Evolutionary conservation across 2,329 filamentous ascomycete species (phyloP).

Genomic region (Arthrobotrys conoides): DNA sequence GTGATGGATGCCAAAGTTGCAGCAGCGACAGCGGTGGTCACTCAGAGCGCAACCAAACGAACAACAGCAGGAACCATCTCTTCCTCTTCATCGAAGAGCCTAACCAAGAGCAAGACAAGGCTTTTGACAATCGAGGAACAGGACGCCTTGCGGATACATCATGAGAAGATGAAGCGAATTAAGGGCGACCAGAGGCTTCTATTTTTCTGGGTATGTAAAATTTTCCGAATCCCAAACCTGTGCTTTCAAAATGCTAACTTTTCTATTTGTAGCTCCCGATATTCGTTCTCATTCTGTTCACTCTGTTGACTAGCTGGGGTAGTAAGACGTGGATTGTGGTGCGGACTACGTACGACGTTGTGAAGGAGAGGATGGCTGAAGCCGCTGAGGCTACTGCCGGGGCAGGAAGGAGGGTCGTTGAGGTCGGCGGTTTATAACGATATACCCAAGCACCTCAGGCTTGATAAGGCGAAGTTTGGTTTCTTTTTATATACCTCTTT

Average conservation of each 20-base stretch:
- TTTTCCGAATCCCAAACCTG: constrained; percentile 8
- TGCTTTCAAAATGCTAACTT: constrained; percentile 24
- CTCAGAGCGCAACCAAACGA: constrained; percentile 66
- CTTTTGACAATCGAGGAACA: constrained; percentile 76
- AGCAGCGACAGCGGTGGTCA: constrained; percentile 70
- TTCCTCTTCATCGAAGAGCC: constrained; percentile 38
- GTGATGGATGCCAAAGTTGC: constrained; percentile 74
- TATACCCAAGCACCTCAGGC: neutral
- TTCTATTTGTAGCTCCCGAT: constrained; percentile 66
- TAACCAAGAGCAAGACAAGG: constrained; percentile 32
- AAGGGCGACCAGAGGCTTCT: constrained; percentile 77
- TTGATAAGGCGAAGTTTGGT: neutral
- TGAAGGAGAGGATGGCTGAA: constrained; percentile 57
- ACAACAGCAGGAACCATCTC: constrained; percentile 33
- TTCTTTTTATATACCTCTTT: constrained; percentile 17
- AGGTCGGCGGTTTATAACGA: constrained; percentile 27
- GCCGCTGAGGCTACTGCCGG: constrained; percentile 55
- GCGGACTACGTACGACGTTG: constrained; percentile 56
- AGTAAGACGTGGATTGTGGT: constrained; percentile 53
- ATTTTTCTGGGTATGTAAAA: constrained; percentile 75
- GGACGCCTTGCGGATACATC: constrained; percentile 74
- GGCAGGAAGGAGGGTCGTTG: constrained; percentile 44
- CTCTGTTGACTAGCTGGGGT: constrained; percentile 66
- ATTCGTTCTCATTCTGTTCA: constrained; percentile 66
- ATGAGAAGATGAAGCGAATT: constrained; percentile 75